Conservation (phyloP, 2,329 filamentous ascomycete genomes). For the Ceratocystis albifundus region DNA sequence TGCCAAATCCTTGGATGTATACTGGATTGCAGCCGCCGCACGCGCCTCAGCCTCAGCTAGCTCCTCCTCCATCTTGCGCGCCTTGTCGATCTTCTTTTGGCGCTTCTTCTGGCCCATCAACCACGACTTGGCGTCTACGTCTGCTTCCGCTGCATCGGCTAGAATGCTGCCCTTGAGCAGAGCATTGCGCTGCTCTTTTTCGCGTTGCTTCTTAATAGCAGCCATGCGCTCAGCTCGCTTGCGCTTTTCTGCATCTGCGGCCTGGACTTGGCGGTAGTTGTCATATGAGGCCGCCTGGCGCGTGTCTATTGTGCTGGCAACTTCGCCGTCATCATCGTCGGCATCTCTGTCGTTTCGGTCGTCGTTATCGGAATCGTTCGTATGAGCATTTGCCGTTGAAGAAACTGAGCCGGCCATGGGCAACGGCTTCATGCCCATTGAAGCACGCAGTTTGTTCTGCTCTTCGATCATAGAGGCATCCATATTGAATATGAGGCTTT, state of each 20-base stretch:
- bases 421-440: conserved; percentile 80
- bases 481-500: conserved; percentile 32
- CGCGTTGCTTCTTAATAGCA: conserved; percentile 75
- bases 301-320: conserved; percentile 71
- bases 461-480: conserved; percentile 74
- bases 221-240: conserved; percentile 70
- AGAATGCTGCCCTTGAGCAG: conserved; percentile 73
- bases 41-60: conserved; percentile 61
- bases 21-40: conserved; percentile 52
- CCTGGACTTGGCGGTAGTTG: conserved; percentile 55
- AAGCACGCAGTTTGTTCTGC: conserved; percentile 81
- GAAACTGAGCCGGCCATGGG: conserved; percentile 59
- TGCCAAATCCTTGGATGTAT: conserved; percentile 74
- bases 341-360: conserved; percentile 34
- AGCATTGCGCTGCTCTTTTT: conserved; percentile 63
- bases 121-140: conserved; percentile 78
- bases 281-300: conserved; percentile 61
- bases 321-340: conserved; percentile 53
- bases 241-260: conserved; percentile 64
- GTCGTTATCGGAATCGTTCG: conserved; percentile 35
- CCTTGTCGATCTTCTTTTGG: conserved; percentile 78
- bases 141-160: conserved; percentile 59
- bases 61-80: conserved; percentile 61
- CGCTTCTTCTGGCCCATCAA: conserved; percentile 81
- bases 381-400: conserved; percentile 27